Percentiles rank a stretch among this genome's conserved stretches.
These are phyloP conservation scores for Botrytis fabae DNA, from an alignment of 2,329 filamentous ascomycete species.

Conservation along the genomic window DNA sequence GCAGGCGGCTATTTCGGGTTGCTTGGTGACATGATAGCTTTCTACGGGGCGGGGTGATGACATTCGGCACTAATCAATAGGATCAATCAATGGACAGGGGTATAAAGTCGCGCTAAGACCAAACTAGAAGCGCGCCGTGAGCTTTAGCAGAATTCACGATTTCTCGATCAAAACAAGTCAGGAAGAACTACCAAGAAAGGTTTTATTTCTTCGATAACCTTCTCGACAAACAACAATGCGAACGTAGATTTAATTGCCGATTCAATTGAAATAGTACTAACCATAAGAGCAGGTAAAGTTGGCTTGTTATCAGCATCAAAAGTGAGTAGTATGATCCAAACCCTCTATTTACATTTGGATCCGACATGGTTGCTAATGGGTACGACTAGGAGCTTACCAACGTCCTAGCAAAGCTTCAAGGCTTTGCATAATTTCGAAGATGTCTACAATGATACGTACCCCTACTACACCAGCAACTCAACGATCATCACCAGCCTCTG, in stretches of 20 bases:
- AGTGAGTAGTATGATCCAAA: neutral
- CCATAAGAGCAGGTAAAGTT: constrained; percentile 26
- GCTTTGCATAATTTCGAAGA: constrained; percentile 14
- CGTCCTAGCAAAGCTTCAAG: neutral
- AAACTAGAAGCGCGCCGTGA: constrained; percentile 7
- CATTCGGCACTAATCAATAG: constrained; percentile 7
- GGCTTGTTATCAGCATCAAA: neutral
- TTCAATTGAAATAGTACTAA: constrained; percentile 34
- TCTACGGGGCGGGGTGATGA: constrained; percentile 7
- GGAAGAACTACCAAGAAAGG: constrained; percentile 23
- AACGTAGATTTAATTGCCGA: constrained; percentile 24
- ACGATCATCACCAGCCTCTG: constrained; percentile 9
- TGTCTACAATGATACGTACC: constrained; percentile 33
- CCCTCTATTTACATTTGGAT: neutral
- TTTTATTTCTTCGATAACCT: constrained; percentile 19
- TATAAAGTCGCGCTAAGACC: neutral
- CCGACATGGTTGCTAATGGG: constrained; percentile 4
- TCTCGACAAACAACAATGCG: constrained; percentile 31
- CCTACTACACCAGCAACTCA: constrained; percentile 34
- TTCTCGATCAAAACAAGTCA: constrained; percentile 23
- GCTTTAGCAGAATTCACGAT: constrained; percentile 14
- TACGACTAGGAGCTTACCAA: neutral
- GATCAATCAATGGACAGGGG: constrained; percentile 4
- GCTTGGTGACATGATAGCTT: constrained; percentile 6
- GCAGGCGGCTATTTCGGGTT: constrained; percentile 1